These are phyloP conservation scores for Penicillium argentinense DNA, from an alignment of 495 filamentous ascomycete species.

Conservation along the genomic window DNA sequence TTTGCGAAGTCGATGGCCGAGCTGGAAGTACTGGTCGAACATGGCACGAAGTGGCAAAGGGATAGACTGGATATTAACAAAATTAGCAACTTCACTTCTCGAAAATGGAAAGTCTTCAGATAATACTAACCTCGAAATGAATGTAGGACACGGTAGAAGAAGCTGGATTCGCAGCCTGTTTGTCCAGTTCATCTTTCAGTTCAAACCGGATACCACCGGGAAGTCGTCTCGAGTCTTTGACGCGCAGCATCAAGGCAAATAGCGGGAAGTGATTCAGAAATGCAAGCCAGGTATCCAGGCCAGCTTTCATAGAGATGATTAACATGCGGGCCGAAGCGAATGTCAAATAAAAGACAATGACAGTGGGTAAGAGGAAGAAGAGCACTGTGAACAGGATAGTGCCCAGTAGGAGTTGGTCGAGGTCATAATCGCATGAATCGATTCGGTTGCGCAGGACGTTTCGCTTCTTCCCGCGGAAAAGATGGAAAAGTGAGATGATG, in stretches of 20 bases:
- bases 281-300: conserved; percentile 85
- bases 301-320: conserved; percentile 88
- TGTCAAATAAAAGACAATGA: conserved; percentile 94
- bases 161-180: conserved; percentile 12
- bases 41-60: conserved; percentile 87
- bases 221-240: conserved; percentile 88
- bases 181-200: conserved; percentile 60
- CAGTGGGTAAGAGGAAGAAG: conserved; percentile 92
- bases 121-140: conserved; percentile 63
- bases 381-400: conserved; percentile 96
- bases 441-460: conserved; percentile 97
- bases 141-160: conserved; percentile 67
- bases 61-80: conserved; percentile 59
- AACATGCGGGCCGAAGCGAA: conserved; percentile 93
- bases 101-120: neutral
- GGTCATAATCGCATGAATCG: conserved; percentile 97
- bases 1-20: conserved; percentile 85
- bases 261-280: conserved; percentile 98
- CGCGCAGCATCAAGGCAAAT: conserved; percentile 93
- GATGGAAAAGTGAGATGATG: conserved; percentile 92
- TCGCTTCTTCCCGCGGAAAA: conserved; percentile 96
- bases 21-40: conserved; percentile 97
- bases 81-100: conserved; percentile 12
- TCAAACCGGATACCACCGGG: conserved; percentile 94
- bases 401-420: conserved; percentile 94